Evolutionary conservation across 208 protist species (phyloP).

Genomic region (Strigomonas galati): DNA sequence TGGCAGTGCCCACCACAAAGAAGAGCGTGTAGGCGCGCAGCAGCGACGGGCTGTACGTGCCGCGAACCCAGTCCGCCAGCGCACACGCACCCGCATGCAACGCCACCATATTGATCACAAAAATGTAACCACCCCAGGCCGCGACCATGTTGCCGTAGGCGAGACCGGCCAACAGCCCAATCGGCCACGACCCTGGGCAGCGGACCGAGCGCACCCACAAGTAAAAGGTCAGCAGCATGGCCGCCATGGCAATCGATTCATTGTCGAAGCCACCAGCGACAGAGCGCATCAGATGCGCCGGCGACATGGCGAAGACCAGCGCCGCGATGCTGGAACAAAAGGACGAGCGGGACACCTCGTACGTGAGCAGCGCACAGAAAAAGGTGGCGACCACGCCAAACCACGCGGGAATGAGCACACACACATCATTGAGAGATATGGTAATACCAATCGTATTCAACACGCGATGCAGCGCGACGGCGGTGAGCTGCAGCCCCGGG

Average conservation of each 20-base stretch:
- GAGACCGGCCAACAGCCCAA: slow-evolving; percentile 52
- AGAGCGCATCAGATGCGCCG: slow-evolving; percentile 95
- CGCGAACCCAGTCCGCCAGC: slow-evolving; percentile 64
- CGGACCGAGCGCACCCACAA: slow-evolving; percentile 81
- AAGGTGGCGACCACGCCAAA: slow-evolving; percentile 93
- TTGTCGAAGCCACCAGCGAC: slow-evolving; percentile 99
- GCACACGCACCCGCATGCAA: slow-evolving; percentile 91
- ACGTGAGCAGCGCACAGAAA: slow-evolving; percentile 78
- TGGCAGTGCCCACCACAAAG: slow-evolving; percentile 92
- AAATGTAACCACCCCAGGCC: slow-evolving; percentile 98
- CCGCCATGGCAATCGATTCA: slow-evolving; percentile 97
- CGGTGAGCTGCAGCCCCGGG: slow-evolving; percentile 97
- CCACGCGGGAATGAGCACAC: slow-evolving; percentile 94
- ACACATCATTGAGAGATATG: slow-evolving; percentile 95
- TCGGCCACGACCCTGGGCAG: slow-evolving; percentile 31
- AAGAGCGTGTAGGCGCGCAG: slow-evolving; percentile 95
- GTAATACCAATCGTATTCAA: slow-evolving; percentile 35
- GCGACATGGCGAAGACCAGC: slow-evolving; percentile 53
- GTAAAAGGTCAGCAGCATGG: slow-evolving; percentile 94
- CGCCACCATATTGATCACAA: slow-evolving; percentile 97
- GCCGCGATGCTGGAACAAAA: slow-evolving; percentile 82
- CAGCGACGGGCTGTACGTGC: slow-evolving; percentile 82
- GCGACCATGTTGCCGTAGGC: slow-evolving; percentile 91
- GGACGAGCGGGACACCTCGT: slow-evolving; percentile 69
- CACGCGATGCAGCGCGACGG: slow-evolving; percentile 86